These are phyloP conservation scores for Trebouxiophyceae sp. DNA, from an alignment of 163 green algal genomes.

Conservation along the genomic window DNA sequence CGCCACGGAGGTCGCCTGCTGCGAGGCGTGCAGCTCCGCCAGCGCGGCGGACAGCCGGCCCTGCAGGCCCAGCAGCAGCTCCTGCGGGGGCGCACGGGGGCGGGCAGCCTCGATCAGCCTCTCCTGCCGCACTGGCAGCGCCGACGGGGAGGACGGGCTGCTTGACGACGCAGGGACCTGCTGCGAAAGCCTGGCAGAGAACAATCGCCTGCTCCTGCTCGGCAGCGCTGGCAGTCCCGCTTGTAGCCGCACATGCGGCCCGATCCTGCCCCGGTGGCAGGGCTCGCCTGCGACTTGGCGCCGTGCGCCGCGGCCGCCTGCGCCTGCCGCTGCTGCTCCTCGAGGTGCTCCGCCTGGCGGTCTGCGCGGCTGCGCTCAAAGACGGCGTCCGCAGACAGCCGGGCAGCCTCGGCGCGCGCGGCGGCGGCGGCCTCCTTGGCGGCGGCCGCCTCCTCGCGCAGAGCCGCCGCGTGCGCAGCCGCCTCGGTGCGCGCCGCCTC, in stretches of 20 bases:
- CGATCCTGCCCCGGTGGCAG: no score
- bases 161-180: no score
- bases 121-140: no score
- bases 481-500: constrained; percentile 15
- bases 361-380: constrained; percentile 38
- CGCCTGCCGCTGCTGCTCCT: constrained; percentile 17
- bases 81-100: no score
- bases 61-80: constrained; percentile 29
- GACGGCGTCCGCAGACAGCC: constrained; percentile 24
- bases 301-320: not conserved
- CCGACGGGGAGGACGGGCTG: no score
- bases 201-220: no score
- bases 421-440: constrained; percentile 12
- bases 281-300: not conserved
- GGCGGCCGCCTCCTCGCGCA: constrained; percentile 8
- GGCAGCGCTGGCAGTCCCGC: no score
- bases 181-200: no score
- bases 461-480: constrained; percentile 9
- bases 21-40: constrained; percentile 3
- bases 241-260: no score
- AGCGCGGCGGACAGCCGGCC: constrained; percentile 19
- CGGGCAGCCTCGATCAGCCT: no score
- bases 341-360: constrained; percentile 26
- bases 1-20: not conserved
- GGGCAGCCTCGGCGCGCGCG: constrained; percentile 23